A percentile compares a stretch with the other conserved stretches of the same genome.
These are phyloP conservation scores for Radiomyces spectabilis DNA, from an alignment of 192 early-diverging fungal genomes.

Conservation along the genomic window DNA sequence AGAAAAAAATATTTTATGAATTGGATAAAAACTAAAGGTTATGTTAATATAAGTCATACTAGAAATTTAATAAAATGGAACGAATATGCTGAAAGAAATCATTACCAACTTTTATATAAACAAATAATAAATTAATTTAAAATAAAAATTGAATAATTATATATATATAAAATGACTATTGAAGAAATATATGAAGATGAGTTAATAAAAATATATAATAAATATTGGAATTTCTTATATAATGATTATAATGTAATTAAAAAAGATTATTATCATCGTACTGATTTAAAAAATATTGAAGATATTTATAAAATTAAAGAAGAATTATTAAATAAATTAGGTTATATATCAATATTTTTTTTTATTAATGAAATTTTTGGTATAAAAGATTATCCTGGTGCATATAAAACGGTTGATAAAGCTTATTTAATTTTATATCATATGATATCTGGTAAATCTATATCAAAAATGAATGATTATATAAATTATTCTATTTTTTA, in stretches of 20 bases:
- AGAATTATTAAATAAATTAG: background rate
- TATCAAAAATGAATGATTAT: background rate
- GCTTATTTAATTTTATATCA: background rate
- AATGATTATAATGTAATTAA: background rate
- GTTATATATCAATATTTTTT: background rate
- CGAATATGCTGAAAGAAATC: too few relatives aligned
- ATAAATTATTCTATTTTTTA: background rate
- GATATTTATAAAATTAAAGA: background rate
- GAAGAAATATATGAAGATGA: too few relatives aligned
- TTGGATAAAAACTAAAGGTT: too few relatives aligned
- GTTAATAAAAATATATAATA: too few relatives aligned
- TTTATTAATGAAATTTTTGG: background rate
- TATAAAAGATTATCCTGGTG: background rate
- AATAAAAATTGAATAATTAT: too few relatives aligned
- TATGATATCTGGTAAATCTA: background rate
- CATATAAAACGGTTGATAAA: background rate
- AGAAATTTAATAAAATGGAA: too few relatives aligned
- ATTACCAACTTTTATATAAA: too few relatives aligned
- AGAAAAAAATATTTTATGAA: too few relatives aligned
- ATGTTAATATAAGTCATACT: too few relatives aligned
- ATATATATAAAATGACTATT: too few relatives aligned
- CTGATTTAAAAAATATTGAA: background rate
- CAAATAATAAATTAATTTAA: too few relatives aligned
- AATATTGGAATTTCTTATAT: background rate
- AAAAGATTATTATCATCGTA: background rate